phyloP scores from a whole-genome alignment of 768 basidiomycete species.

The Pleurotus tuoliensis region DNA sequence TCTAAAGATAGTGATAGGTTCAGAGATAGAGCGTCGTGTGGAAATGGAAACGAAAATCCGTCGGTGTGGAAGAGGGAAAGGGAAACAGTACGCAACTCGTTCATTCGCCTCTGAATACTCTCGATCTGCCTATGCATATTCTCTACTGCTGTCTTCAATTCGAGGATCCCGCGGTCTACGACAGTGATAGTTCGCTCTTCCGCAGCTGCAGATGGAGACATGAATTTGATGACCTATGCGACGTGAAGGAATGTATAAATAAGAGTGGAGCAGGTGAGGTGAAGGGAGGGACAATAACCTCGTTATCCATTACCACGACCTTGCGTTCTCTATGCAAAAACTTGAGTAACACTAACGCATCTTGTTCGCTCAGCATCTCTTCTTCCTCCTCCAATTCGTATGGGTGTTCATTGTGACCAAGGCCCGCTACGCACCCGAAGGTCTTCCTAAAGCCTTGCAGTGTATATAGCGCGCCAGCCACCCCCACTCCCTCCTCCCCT shows the following conservation, averaged over 20 bases:
- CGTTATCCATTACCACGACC: constrained; percentile 59
- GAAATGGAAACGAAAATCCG: neutral
- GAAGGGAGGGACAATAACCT: constrained; percentile 40
- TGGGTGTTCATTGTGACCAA: constrained; percentile 1
- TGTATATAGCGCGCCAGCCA: constrained; percentile 61
- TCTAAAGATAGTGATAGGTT: constrained; percentile 31
- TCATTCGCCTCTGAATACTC: constrained; percentile 64
- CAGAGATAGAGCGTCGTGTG: too few species aligned
- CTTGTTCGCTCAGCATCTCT: constrained; percentile 48
- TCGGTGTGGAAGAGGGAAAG: neutral
- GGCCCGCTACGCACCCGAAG: constrained; percentile 45
- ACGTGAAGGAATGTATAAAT: neutral
- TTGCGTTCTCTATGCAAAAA: constrained; percentile 76
- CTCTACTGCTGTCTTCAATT: constrained; percentile 67
- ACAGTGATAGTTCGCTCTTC: constrained; percentile 55
- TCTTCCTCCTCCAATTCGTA: neutral
- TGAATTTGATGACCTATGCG: constrained; percentile 77
- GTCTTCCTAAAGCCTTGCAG: constrained; percentile 54
- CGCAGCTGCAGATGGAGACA: constrained; percentile 32
- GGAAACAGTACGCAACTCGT: constrained; percentile 47
- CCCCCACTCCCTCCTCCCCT: constrained; percentile 33
- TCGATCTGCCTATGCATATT: constrained; percentile 69
- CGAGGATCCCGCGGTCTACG: constrained; percentile 81
- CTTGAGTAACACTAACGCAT: constrained; percentile 67
- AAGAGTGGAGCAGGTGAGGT: neutral